Conservation (phyloP, 352 stramenopile species). For the Phytophthora macrochlamydospora region DNA sequence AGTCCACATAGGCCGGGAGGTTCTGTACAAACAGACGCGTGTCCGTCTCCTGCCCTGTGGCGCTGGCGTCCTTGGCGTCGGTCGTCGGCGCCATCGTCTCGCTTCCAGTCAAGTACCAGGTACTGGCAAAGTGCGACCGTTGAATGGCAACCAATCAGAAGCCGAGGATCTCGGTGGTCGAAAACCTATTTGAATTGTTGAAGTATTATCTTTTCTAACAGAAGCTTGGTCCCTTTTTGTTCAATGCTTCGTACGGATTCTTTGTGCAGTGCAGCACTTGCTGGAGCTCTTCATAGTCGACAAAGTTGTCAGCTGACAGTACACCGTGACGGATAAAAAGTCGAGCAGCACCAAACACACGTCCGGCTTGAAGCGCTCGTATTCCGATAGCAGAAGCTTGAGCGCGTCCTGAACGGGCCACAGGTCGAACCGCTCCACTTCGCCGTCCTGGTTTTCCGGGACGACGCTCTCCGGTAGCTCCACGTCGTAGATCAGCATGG, state of each 20-base stretch:
- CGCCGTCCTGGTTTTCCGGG: constrained; percentile 56
- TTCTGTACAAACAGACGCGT: constrained; percentile 87
- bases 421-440: constrained; percentile 70
- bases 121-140: neutral
- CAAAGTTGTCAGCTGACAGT: constrained; percentile 62
- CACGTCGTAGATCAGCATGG: constrained; percentile 74
- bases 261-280: constrained; percentile 28
- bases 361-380: constrained; percentile 73
- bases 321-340: constrained; percentile 70
- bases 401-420: constrained; percentile 49
- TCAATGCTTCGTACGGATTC: constrained; percentile 35
- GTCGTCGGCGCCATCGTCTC: constrained; percentile 31
- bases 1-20: constrained; percentile 79
- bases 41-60: constrained; percentile 16
- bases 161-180: neutral
- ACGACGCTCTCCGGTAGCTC: constrained; percentile 43
- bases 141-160: neutral
- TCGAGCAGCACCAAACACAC: constrained; percentile 71
- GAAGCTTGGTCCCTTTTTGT: constrained; percentile 9
- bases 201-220: neutral
- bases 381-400: constrained; percentile 41
- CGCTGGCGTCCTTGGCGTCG: constrained; percentile 11
- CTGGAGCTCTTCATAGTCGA: constrained; percentile 52
- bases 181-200: neutral
- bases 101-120: constrained; percentile 33